A percentile compares a stretch with the other conserved stretches of the same genome.
These are phyloP conservation scores for Oldenlandia corymbosa DNA, from an alignment of 257 asterid genomes.

Conservation along the genomic window DNA sequence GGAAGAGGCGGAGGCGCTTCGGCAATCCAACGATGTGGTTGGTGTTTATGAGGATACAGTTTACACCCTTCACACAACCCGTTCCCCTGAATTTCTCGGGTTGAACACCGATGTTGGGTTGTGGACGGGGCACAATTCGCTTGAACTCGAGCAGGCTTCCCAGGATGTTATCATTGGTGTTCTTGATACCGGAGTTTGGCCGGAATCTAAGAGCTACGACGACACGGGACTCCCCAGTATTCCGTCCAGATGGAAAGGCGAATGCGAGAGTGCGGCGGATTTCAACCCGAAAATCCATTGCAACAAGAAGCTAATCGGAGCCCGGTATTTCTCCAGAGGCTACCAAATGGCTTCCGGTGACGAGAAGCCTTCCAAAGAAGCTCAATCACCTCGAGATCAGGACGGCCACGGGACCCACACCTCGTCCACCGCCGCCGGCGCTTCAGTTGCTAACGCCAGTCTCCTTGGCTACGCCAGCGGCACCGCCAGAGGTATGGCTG, in stretches of 20 bases:
- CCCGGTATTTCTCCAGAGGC: constrained; percentile 35
- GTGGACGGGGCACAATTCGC: constrained; percentile 27
- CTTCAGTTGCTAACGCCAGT: constrained; percentile 33
- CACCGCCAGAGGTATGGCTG: constrained; percentile 45
- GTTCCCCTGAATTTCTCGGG: constrained; percentile 41
- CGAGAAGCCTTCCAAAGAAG: constrained; percentile 13
- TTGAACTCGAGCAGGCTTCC: constrained; percentile 24
- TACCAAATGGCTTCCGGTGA: constrained; percentile 26
- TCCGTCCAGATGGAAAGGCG: constrained; percentile 39
- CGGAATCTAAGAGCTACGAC: constrained; percentile 39
- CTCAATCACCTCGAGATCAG: constrained; percentile 34
- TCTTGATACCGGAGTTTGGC: constrained; percentile 54
- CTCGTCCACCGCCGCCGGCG: constrained; percentile 42
- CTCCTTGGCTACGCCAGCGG: constrained; percentile 47
- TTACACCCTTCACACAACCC: constrained; percentile 40
- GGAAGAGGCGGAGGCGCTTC: constrained; percentile 35
- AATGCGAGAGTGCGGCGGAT: constrained; percentile 31
- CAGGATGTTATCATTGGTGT: constrained; percentile 44
- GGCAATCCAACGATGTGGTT: constrained; percentile 30
- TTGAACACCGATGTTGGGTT: constrained; percentile 18
- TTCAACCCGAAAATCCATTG: constrained; percentile 38
- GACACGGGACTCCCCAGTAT: constrained; percentile 28
- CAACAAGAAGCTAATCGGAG: constrained; percentile 39
- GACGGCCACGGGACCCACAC: constrained; percentile 55
- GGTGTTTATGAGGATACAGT: constrained; percentile 41